phyloP scores from a whole-genome alignment of 768 basidiomycete genomes.

The Xerocomus spinulosus region DNA sequence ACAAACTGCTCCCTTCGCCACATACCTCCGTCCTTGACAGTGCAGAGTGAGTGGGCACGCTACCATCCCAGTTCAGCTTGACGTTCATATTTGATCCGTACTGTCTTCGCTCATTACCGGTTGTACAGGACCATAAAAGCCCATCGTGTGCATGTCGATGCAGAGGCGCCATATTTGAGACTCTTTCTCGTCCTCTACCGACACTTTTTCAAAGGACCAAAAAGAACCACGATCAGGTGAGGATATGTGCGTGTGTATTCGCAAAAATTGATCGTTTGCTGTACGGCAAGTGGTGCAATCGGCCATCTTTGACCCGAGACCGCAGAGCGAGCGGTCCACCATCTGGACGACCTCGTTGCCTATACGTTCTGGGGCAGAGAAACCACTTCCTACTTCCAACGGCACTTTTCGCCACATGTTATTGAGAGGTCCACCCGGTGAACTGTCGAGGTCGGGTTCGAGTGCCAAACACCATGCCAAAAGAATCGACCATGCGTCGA shows the following conservation, averaged over 20 bases:
- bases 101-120: neutral
- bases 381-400: neutral
- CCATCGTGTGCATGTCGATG: neutral
- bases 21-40: neutral
- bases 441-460: neutral
- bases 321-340: neutral
- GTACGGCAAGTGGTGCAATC: neutral
- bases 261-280: slow-evolving; percentile 2
- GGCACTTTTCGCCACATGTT: neutral
- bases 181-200: neutral
- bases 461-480: neutral
- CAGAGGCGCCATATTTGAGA: neutral
- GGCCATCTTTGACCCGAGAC: neutral
- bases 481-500: neutral
- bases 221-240: slow-evolving; percentile 7
- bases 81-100: neutral
- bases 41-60: neutral
- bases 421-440: neutral
- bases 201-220: neutral
- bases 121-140: neutral
- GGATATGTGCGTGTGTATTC: neutral
- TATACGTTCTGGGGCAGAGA: neutral
- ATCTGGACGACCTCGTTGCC: neutral
- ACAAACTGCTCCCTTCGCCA: neutral
- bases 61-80: neutral